Evolutionary conservation across 306 rosid genomes (phyloP).

Genomic region (Glycyrrhiza uralensis): DNA sequence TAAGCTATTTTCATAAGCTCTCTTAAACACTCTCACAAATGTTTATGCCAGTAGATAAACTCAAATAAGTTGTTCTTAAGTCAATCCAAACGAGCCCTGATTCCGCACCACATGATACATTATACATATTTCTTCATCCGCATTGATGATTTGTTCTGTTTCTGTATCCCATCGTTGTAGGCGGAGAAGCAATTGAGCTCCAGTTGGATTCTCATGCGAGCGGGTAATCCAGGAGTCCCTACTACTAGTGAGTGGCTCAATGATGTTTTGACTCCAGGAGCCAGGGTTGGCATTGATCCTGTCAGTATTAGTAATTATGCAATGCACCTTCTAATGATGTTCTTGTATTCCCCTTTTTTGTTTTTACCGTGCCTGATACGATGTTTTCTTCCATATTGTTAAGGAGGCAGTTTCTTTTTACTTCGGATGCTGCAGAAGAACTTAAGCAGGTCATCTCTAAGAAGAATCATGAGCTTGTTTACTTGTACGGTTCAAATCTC

Average conservation of each 20-base stretch:
- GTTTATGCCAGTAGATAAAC: no score
- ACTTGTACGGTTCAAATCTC: slow-evolving; percentile 66
- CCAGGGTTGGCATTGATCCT: slow-evolving; percentile 93
- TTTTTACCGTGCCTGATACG: slow-evolving; percentile 48
- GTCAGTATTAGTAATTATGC: slow-evolving; percentile 49
- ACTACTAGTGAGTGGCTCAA: slow-evolving; percentile 85
- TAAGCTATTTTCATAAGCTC: no score
- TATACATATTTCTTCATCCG: no score
- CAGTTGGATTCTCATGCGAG: slow-evolving; percentile 93
- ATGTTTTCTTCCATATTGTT: slow-evolving; percentile 49
- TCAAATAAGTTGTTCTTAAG: no score
- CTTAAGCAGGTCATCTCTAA: slow-evolving; percentile 65
- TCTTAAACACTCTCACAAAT: no score
- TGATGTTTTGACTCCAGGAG: slow-evolving; percentile 79
- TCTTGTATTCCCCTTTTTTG: background rate
- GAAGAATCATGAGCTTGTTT: slow-evolving; percentile 77
- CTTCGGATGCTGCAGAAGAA: slow-evolving; percentile 89
- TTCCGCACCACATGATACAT: no score
- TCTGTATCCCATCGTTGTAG: slow-evolving; percentile 27
- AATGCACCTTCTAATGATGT: slow-evolving; percentile 5
- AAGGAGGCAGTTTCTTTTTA: slow-evolving; percentile 99
- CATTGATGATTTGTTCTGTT: background rate
- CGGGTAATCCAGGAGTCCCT: slow-evolving; percentile 87
- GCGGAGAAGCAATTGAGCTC: slow-evolving; percentile 90
- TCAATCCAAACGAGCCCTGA: no score